Percentiles rank a stretch among this genome's conserved stretches.
Evolutionary conservation across 345 rosid species (phyloP).

Genomic region (Camelina sativa): DNA sequence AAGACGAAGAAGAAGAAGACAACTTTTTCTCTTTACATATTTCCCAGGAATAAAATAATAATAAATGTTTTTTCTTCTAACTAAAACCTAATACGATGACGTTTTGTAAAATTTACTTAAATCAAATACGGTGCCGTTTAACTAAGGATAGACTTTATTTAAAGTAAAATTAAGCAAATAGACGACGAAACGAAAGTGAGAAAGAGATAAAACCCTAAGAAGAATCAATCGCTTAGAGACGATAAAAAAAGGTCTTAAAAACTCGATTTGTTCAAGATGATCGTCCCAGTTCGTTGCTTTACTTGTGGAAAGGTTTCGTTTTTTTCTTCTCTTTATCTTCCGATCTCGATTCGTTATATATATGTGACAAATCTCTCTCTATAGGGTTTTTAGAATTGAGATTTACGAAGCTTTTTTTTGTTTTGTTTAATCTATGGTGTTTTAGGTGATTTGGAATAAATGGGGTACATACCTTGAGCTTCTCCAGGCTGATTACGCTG

Average conservation of each 20-base stretch:
- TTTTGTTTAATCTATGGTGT: not conserved
- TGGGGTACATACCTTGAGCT: constrained; percentile 36
- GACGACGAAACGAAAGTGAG: not conserved
- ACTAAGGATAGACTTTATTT: too few relatives aligned
- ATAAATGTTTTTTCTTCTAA: not conserved
- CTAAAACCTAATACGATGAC: too few relatives aligned
- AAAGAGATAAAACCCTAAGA: not conserved
- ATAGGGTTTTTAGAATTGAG: constrained; percentile 1
- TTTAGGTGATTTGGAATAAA: constrained; percentile 37
- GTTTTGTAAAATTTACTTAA: too few relatives aligned
- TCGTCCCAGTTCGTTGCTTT: constrained; percentile 34
- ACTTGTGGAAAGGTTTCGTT: constrained; percentile 23
- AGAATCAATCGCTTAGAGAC: not conserved
- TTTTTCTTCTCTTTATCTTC: too few relatives aligned
- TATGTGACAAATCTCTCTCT: not conserved
- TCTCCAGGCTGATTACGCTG: constrained; percentile 41
- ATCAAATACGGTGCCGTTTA: not conserved
- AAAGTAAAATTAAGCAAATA: not conserved
- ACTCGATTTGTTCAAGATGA: constrained; percentile 3
- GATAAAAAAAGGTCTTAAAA: not conserved
- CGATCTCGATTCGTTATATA: not conserved
- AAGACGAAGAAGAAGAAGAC: not conserved
- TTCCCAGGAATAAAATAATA: not conserved
- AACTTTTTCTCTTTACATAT: not conserved
- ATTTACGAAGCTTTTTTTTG: not conserved